These are phyloP conservation scores for Ophiocordyceps sinensis DNA, from an alignment of 2,329 filamentous ascomycete genomes.

Conservation along the genomic window DNA sequence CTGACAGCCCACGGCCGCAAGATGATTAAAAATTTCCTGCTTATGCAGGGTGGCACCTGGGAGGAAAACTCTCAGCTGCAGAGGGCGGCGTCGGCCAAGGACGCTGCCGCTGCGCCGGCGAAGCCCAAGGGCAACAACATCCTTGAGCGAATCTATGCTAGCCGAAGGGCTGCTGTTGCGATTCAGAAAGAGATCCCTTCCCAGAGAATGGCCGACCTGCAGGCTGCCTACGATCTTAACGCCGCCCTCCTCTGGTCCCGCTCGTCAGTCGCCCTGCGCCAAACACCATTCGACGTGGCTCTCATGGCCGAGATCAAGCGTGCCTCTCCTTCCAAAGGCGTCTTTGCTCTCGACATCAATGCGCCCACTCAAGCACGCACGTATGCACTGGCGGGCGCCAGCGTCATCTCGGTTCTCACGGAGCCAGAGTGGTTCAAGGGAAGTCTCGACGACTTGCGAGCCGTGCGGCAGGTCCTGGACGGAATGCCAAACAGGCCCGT, in stretches of 20 bases:
- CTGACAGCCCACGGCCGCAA: slow-evolving; percentile 73
- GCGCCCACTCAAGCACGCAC: slow-evolving; percentile 81
- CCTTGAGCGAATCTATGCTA: slow-evolving; percentile 77
- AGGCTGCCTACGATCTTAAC: slow-evolving; percentile 74
- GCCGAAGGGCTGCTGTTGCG: slow-evolving; percentile 60
- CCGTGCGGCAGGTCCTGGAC: slow-evolving; percentile 76
- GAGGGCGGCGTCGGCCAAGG: slow-evolving; percentile 20
- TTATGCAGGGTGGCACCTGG: slow-evolving; percentile 84
- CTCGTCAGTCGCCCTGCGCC: slow-evolving; percentile 63
- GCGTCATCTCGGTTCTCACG: slow-evolving; percentile 94
- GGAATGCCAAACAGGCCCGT: slow-evolving; percentile 87
- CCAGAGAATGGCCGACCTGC: slow-evolving; percentile 66
- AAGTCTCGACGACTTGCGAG: slow-evolving; percentile 81
- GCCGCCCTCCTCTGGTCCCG: slow-evolving; percentile 67
- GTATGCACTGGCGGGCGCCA: slow-evolving; percentile 88
- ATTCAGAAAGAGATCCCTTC: slow-evolving; percentile 78
- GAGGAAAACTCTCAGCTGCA: slow-evolving; percentile 54
- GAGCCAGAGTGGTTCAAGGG: slow-evolving; percentile 99
- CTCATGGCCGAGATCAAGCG: slow-evolving; percentile 97
- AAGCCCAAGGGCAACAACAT: slow-evolving; percentile 62
- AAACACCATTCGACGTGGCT: slow-evolving; percentile 77
- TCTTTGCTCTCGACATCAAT: slow-evolving; percentile 76
- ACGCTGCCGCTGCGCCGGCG: slow-evolving; percentile 10
- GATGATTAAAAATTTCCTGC: slow-evolving; percentile 89
- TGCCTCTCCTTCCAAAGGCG: slow-evolving; percentile 88